Conservation (phyloP, 2,329 filamentous ascomycete genomes). For the Aspergillaceae sp. region DNA sequence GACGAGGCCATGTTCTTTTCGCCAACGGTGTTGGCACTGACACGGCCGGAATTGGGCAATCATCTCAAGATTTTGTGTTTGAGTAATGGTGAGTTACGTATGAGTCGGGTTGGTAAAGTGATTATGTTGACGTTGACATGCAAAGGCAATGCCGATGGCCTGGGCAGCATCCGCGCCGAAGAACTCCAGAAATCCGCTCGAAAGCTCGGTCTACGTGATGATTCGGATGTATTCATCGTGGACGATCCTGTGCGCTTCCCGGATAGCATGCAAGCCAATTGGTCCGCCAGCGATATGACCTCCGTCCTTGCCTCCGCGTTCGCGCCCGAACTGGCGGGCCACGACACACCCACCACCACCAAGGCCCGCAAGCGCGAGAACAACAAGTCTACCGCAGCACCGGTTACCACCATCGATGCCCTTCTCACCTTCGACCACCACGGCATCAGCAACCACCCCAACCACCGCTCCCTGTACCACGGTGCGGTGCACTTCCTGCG, state of each 20-base stretch:
- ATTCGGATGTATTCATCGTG: constrained; percentile 77
- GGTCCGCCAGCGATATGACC: constrained; percentile 64
- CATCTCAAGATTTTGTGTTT: constrained; percentile 91
- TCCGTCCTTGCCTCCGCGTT: constrained; percentile 64
- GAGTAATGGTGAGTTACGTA: constrained; percentile 57
- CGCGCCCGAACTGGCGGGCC: constrained; percentile 50
- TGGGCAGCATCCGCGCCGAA: constrained; percentile 72
- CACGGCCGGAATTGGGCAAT: constrained; percentile 69
- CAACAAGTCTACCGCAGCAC: constrained; percentile 23
- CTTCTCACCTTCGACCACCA: constrained; percentile 81
- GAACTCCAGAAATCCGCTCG: constrained; percentile 77
- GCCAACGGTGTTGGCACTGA: constrained; percentile 77
- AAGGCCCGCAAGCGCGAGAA: constrained; percentile 16
- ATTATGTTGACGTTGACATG: background rate
- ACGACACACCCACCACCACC: constrained; percentile 27
- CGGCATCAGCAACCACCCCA: constrained; percentile 82
- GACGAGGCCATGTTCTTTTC: constrained; percentile 99
- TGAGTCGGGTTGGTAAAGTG: background rate
- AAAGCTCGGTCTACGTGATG: constrained; percentile 62
- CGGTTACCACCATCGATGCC: constrained; percentile 59
- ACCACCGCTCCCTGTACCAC: constrained; percentile 82
- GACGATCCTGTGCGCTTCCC: constrained; percentile 69
- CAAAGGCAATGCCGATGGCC: constrained; percentile 71
- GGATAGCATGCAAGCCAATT: constrained; percentile 76
- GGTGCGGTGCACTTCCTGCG: constrained; percentile 68